Conservation (phyloP, 2,329 filamentous ascomycete genomes). For the Pyricularia grisea region DNA sequence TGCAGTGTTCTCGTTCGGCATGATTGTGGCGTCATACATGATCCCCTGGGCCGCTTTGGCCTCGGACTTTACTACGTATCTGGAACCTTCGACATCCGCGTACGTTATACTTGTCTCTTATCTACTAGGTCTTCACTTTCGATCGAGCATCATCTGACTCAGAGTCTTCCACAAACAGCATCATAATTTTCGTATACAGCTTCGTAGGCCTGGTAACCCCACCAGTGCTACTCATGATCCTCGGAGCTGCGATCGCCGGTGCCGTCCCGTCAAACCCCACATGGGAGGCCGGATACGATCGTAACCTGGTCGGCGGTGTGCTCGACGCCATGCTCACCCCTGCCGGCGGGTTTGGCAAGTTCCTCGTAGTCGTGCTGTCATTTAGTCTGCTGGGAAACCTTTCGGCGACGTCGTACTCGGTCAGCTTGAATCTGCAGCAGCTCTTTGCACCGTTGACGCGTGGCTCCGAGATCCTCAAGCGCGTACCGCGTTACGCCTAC, state of each 20-base stretch:
- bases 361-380: constrained; percentile 48
- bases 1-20: constrained; percentile 44
- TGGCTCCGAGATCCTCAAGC: constrained; percentile 16
- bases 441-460: constrained; percentile 24
- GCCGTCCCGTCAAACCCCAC: constrained; percentile 42
- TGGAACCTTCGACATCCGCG: constrained; percentile 29
- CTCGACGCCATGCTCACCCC: constrained; percentile 49
- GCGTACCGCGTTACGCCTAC: constrained; percentile 30
- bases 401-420: constrained; percentile 49
- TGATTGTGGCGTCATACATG: constrained; percentile 54
- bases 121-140: not conserved
- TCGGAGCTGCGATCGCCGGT: constrained; percentile 56
- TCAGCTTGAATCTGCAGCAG: constrained; percentile 51
- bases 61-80: constrained; percentile 53
- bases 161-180: not conserved
- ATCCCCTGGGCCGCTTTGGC: constrained; percentile 51
- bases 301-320: constrained; percentile 46
- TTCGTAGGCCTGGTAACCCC: constrained; percentile 46
- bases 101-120: constrained; percentile 3
- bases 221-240: constrained; percentile 48
- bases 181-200: constrained; percentile 40
- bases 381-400: constrained; percentile 51
- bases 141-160: not conserved
- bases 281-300: constrained; percentile 45
- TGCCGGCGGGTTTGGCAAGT: constrained; percentile 51